Base-by-base conservation (phyloP, 371 early-diverging fungal genomes). In the Parasitella parasitica region DNA sequence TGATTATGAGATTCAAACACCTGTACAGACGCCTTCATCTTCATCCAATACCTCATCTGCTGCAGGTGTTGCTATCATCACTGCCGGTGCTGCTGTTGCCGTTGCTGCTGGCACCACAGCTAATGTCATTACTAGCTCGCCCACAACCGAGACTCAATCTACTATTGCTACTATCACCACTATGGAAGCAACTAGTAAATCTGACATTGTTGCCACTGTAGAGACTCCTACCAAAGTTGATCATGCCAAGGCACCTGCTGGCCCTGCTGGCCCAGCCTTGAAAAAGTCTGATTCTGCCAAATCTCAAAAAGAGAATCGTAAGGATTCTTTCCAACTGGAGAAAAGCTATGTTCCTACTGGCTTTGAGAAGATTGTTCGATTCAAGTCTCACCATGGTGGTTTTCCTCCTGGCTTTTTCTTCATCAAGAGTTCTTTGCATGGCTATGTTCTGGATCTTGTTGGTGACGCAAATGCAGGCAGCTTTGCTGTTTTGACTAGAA, bases 321-420 rank as follows among this genome's bases (percentile, higher is more conserved):
- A 65, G 13, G 68, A 69, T 22, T 65, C 70, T 2, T 70, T 66
- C 70, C 66, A 65, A 56, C 48, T 70, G 20, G 65, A 65, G 11
- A 63, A 72, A 15, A 69, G 64, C 16, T 76, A 74, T 37, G 32
- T 73, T 6, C 77, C 77, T 38, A 71, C 73, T 50, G 80, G 80
- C 18, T 80, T 71, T 46, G 73, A 75, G 51, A 74, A 75, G 56
- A 59, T 80, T 49, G 69, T 68, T 7, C 72, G 73, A 6, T 77
- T 63, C 66, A 77, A 77, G 66, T 67, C 52, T 6, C 73, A 73
- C 11, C 67, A 63, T 2, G 49, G 60, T 43, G 49, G 55, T 15
- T 71, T 71, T 46, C 75, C 80, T 28, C n/a, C 64, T 13, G 80
- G 75, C 3, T 80, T 73, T 36, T 80, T 80, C 57, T 68, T 77